A percentile compares a stretch with the other conserved stretches of the same genome.
Conservation (phyloP, 768 basidiomycete species). For the Fibroporia radiculosa region DNA sequence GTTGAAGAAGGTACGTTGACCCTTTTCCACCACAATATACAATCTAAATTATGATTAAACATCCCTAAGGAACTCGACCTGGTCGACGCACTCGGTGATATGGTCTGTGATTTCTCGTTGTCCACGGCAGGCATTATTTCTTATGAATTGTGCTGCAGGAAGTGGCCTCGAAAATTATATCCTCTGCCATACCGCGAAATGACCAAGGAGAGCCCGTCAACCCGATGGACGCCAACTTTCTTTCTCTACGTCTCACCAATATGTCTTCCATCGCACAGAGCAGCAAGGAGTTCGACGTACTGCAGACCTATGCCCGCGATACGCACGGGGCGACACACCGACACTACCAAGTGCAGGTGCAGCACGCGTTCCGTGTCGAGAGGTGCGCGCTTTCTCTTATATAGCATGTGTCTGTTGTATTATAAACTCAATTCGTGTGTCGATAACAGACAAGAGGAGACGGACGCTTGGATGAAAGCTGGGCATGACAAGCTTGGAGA, state of each 20-base stretch:
- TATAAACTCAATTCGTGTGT: slow-evolving; percentile 18
- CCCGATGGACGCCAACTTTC: slow-evolving; percentile 49
- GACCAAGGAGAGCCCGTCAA: slow-evolving; percentile 42
- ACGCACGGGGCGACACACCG: slow-evolving; percentile 51
- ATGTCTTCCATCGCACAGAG: slow-evolving; percentile 38
- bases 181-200: slow-evolving; percentile 29
- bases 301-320: slow-evolving; percentile 41
- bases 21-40: background rate
- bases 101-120: slow-evolving; percentile 30
- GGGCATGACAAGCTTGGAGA: slow-evolving; percentile 35
- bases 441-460: slow-evolving; percentile 25
- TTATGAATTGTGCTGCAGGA: slow-evolving; percentile 27
- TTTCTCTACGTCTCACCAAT: slow-evolving; percentile 39
- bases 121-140: background rate
- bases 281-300: slow-evolving; percentile 39
- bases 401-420: background rate
- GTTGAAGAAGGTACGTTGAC: slow-evolving; percentile 34
- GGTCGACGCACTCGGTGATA: slow-evolving; percentile 57
- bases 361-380: slow-evolving; percentile 48
- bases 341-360: slow-evolving; percentile 34
- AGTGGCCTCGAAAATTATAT: slow-evolving; percentile 50
- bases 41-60: background rate
- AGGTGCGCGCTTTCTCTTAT: slow-evolving; percentile 29
- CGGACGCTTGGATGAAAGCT: slow-evolving; percentile 34
- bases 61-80: slow-evolving; percentile 44